Evolutionary conservation across 1,139 yeast genomes (phyloP).

Genomic region (Kodamaea sp.): DNA sequence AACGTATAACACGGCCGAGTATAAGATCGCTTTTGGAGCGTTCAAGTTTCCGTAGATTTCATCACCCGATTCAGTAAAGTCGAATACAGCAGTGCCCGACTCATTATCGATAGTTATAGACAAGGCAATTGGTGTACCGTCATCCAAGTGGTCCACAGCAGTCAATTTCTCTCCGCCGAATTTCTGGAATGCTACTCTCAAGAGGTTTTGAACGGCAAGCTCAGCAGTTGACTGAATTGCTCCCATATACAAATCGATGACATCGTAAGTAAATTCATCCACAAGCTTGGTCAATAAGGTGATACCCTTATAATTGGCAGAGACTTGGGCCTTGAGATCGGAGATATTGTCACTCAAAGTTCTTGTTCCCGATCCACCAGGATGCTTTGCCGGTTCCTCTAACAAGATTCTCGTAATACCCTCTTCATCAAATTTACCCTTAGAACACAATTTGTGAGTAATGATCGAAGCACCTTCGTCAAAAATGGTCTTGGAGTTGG

Average conservation of each 20-base stretch:
- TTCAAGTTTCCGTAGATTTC: slow-evolving; percentile 47
- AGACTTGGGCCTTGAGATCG: slow-evolving; percentile 47
- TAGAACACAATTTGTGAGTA: slow-evolving; percentile 37
- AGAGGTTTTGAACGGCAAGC: slow-evolving; percentile 39
- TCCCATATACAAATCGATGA: slow-evolving; percentile 41
- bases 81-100: slow-evolving; percentile 42
- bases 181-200: slow-evolving; percentile 36
- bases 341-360: slow-evolving; percentile 43
- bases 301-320: slow-evolving; percentile 47
- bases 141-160: slow-evolving; percentile 45
- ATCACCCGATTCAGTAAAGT: slow-evolving; percentile 44
- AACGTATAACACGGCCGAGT: slow-evolving; percentile 80
- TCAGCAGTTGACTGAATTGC: slow-evolving; percentile 49
- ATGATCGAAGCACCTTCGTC: slow-evolving; percentile 50
- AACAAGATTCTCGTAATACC: slow-evolving; percentile 39
- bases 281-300: slow-evolving; percentile 32
- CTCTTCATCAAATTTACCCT: slow-evolving; percentile 42
- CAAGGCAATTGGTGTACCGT: slow-evolving; percentile 45
- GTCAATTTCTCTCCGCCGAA: slow-evolving; percentile 37
- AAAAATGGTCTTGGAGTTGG: slow-evolving; percentile 43
- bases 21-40: slow-evolving; percentile 65
- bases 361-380: slow-evolving; percentile 49
- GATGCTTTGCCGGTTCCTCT: slow-evolving; percentile 47
- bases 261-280: slow-evolving; percentile 34
- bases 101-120: slow-evolving; percentile 34